These are phyloP conservation scores for Poteriospumella lacustris DNA, from an alignment of 108 stramenopile genomes.

Conservation along the genomic window DNA sequence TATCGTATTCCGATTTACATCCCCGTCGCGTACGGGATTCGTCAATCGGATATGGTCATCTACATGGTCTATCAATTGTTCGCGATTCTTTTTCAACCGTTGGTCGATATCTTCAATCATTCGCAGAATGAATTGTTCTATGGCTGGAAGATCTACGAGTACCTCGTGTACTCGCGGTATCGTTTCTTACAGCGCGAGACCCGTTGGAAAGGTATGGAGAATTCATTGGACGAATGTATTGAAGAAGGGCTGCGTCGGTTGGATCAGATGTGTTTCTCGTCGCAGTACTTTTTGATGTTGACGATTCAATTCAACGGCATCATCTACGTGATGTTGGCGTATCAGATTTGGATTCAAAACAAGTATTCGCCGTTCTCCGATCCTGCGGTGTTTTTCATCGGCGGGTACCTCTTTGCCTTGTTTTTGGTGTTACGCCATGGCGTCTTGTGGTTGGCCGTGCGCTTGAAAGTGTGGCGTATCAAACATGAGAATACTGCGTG, in stretches of 20 bases:
- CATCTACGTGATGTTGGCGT: conserved; percentile 62
- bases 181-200: conserved; percentile 67
- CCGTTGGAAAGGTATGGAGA: conserved; percentile 65
- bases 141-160: conserved; percentile 76
- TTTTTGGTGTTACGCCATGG: conserved; percentile 42
- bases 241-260: conserved; percentile 64
- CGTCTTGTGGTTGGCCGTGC: conserved; percentile 52
- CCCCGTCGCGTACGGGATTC: conserved; percentile 67
- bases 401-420: conserved; percentile 37
- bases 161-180: conserved; percentile 62
- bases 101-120: conserved; percentile 65
- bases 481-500: conserved; percentile 64
- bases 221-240: conserved; percentile 68
- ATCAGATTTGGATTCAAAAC: conserved; percentile 66
- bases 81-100: conserved; percentile 61
- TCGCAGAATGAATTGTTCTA: conserved; percentile 67
- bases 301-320: conserved; percentile 68
- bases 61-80: conserved; percentile 62
- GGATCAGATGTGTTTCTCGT: conserved; percentile 72
- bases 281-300: conserved; percentile 73
- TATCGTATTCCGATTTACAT: conserved; percentile 64
- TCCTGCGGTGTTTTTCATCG: conserved; percentile 56
- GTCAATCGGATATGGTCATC: conserved; percentile 71
- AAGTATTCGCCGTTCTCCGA: conserved; percentile 70
- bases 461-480: conserved; percentile 64